Evolutionary conservation across 331 rosid species (phyloP).

Genomic region (Rhamnella rubrinervis): DNA sequence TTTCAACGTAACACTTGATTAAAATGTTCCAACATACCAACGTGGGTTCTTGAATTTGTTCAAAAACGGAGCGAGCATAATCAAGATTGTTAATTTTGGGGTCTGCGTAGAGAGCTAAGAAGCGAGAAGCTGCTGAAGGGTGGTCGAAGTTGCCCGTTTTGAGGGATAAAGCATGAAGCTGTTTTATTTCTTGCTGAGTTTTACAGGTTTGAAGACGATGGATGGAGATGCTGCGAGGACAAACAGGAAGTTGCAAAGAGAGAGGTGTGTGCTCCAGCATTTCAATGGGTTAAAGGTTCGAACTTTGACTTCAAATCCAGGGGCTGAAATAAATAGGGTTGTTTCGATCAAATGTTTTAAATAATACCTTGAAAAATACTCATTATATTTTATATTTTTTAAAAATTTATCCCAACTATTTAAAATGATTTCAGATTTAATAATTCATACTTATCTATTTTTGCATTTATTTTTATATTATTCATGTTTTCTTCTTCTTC

Average conservation of each 20-base stretch:
- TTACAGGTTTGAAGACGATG: conserved; percentile 25
- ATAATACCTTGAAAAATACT: too few relatives aligned
- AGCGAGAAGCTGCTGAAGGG: conserved; percentile 40
- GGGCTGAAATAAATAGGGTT: too few relatives aligned
- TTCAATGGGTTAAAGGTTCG: background rate
- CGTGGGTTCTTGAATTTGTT: conserved; percentile 29
- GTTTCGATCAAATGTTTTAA: too few relatives aligned
- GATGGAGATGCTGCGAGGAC: conserved; percentile 20
- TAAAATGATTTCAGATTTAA: too few relatives aligned
- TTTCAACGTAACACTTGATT: conserved; percentile 43
- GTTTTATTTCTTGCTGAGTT: conserved; percentile 30
- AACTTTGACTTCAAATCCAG: too few relatives aligned
- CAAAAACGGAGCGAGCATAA: conserved; percentile 45
- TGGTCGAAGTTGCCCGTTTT: conserved; percentile 40
- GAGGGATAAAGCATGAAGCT: conserved; percentile 46
- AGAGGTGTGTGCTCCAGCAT: conserved; percentile 30
- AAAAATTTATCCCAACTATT: too few relatives aligned
- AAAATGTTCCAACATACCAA: conserved; percentile 47
- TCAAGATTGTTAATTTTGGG: conserved; percentile 47
- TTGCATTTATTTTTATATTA: too few relatives aligned
- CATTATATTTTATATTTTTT: too few relatives aligned
- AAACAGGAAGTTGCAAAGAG: conserved; percentile 14
- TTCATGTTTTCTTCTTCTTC: too few relatives aligned
- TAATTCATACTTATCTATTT: too few relatives aligned
- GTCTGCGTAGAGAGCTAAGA: conserved; percentile 45